Percentiles rank a stretch among this genome's conserved stretches.
phyloP scores from a whole-genome alignment of 208 protist genomes.

The Trypanosoma rangeli region DNA sequence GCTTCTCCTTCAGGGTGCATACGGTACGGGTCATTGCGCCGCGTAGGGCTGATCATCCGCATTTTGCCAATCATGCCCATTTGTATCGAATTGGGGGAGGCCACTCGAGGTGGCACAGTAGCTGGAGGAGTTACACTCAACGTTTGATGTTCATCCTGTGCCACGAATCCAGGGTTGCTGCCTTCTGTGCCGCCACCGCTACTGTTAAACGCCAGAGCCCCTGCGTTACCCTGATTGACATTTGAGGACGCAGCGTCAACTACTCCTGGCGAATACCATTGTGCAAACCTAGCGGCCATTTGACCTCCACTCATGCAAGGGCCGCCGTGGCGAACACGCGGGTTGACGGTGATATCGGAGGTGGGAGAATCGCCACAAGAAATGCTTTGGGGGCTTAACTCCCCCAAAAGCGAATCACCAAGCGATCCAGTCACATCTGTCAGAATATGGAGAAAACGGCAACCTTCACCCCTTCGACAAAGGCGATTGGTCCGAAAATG shows the following conservation, averaged over 20 bases:
- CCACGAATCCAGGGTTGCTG: constrained; percentile 8
- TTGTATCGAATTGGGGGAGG: neutral
- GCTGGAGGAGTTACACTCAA: neutral
- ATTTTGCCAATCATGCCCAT: constrained; percentile 9
- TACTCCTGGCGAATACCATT: constrained; percentile 1
- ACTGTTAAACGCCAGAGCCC: neutral
- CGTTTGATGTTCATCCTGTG: constrained; percentile 8
- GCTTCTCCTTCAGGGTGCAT: neutral
- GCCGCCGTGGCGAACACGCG: constrained; percentile 7
- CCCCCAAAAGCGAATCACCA: constrained; percentile 1
- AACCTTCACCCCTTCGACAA: constrained; percentile 76
- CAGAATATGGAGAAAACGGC: constrained; percentile 80
- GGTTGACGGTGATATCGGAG: constrained; percentile 26
- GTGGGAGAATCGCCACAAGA: constrained; percentile 23
- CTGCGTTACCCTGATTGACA: neutral
- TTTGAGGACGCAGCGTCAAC: neutral
- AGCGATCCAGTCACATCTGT: constrained; percentile 37
- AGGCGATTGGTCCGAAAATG: constrained; percentile 80
- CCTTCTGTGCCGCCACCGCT: neutral
- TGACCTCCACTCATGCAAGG: constrained; percentile 10
- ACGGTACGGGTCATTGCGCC: constrained; percentile 34
- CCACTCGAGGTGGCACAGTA: neutral
- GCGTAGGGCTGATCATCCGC: constrained; percentile 22
- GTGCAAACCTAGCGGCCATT: constrained; percentile 11
- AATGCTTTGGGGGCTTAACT: constrained; percentile 1